Percentiles rank a stretch among this genome's conserved stretches.
Conservation (phyloP, 192 early-diverging fungal genomes). For the Chytriomyces sp. region DNA sequence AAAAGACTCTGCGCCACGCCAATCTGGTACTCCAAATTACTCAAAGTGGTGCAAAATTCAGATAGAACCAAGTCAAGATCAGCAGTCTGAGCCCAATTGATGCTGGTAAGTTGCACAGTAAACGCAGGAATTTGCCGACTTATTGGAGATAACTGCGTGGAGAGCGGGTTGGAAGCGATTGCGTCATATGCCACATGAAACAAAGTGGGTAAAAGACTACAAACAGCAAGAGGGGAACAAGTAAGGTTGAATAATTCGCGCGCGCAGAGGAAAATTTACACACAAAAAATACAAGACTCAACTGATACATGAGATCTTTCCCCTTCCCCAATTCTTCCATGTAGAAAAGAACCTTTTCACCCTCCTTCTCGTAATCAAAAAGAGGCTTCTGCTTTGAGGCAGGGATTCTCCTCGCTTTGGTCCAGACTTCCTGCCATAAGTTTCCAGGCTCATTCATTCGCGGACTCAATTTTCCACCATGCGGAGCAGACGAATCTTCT, state of each 20-base stretch:
- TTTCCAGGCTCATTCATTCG: slow-evolving; percentile 83
- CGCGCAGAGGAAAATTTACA: slow-evolving; percentile 13
- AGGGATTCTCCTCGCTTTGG: slow-evolving; percentile 60
- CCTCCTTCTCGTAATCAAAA: slow-evolving; percentile 79
- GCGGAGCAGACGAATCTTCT: slow-evolving; percentile 46
- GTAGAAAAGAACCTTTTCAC: slow-evolving; percentile 75
- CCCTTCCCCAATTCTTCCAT: slow-evolving; percentile 50
- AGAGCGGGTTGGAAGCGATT: slow-evolving; percentile 65
- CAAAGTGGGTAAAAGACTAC: slow-evolving; percentile 71
- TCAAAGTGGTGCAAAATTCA: slow-evolving; percentile 8
- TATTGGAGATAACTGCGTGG: slow-evolving; percentile 50
- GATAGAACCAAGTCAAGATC: neutral
- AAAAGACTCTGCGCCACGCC: slow-evolving; percentile 24
- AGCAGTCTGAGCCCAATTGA: neutral
- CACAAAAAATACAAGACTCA: neutral
- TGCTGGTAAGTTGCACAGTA: neutral
- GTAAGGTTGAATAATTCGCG: slow-evolving; percentile 9
- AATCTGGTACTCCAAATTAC: slow-evolving; percentile 30
- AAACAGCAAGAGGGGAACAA: neutral
- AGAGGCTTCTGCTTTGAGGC: slow-evolving; percentile 74
- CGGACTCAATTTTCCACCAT: slow-evolving; percentile 64
- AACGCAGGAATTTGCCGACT: slow-evolving; percentile 2
- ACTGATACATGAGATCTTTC: slow-evolving; percentile 13
- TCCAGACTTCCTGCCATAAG: slow-evolving; percentile 88
- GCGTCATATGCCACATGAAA: slow-evolving; percentile 79